Percentiles rank a stretch among this genome's conserved stretches.
Conservation (phyloP, 2,329 filamentous ascomycete species). For the Dendryphion nanum region DNA sequence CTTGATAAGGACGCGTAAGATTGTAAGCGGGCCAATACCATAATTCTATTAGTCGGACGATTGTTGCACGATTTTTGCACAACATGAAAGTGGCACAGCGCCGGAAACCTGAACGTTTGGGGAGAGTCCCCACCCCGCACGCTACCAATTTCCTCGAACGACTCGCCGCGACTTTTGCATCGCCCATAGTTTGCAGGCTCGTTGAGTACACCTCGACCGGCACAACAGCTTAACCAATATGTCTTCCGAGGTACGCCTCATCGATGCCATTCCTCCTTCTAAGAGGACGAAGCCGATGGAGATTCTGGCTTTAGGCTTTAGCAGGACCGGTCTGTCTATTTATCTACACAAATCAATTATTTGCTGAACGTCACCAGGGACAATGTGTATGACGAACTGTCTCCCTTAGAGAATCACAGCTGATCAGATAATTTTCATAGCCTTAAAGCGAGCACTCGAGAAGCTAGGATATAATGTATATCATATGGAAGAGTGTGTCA, state of each 20-base stretch:
- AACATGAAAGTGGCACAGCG: no score
- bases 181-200: no score
- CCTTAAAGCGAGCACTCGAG: constrained; percentile 10
- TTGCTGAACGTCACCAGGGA: constrained; percentile 5
- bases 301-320: constrained; percentile 10
- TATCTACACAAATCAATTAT: not conserved
- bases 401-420: not conserved
- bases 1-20: no score
- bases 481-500: constrained; percentile 8
- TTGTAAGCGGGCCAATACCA: no score
- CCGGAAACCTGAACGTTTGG: no score
- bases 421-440: constrained; percentile 1
- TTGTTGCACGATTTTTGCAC: no score
- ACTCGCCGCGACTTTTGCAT: no score
- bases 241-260: constrained; percentile 4
- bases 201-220: no score
- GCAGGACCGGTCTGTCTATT: constrained; percentile 8
- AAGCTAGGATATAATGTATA: constrained; percentile 12
- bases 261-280: constrained; percentile 8
- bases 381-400: constrained; percentile 8
- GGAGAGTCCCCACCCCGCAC: no score
- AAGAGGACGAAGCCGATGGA: constrained; percentile 8
- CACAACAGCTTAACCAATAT: not conserved
- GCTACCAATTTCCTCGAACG: no score
- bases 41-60: no score